These are phyloP conservation scores for Kodamaea sp. DNA, from an alignment of 1,139 yeast genomes.

Conservation along the genomic window DNA sequence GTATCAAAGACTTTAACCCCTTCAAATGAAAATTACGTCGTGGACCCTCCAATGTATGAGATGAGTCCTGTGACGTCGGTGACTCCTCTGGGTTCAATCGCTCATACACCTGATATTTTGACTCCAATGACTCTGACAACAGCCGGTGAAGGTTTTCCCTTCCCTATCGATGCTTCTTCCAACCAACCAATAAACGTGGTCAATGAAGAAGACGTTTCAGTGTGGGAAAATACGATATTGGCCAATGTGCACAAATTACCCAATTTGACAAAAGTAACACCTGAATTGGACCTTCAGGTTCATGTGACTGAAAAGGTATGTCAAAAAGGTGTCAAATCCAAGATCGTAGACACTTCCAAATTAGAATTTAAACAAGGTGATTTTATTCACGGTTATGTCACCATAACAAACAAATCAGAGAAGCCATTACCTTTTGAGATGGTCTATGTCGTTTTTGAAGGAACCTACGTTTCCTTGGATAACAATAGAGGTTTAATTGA, in stretches of 20 bases:
- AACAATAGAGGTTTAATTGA: conserved; percentile 29
- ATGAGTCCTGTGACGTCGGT: conserved; percentile 31
- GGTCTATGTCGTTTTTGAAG: conserved; percentile 36
- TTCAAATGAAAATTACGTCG: conserved; percentile 37
- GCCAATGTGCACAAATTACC: conserved; percentile 43
- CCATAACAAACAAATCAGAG: conserved; percentile 22
- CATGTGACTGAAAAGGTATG: conserved; percentile 40
- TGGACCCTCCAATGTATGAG: conserved; percentile 45
- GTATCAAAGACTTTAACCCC: conserved; percentile 38
- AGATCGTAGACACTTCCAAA: conserved; percentile 22
- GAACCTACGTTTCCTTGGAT: conserved; percentile 24
- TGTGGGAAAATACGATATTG: conserved; percentile 44
- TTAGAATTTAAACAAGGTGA: conserved; percentile 32
- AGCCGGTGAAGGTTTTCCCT: neutral
- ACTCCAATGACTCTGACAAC: neutral
- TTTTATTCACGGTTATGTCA: conserved; percentile 33
- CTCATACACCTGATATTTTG: conserved; percentile 2
- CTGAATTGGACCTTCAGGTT: conserved; percentile 30
- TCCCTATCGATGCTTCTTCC: too few species aligned
- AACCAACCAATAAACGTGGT: conserved; percentile 8
- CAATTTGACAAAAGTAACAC: conserved; percentile 30
- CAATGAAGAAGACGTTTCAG: conserved; percentile 29
- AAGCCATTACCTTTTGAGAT: conserved; percentile 31
- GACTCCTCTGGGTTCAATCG: conserved; percentile 4
- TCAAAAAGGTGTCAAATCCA: conserved; percentile 37